These are phyloP conservation scores for Synchytrium microbalum DNA, from an alignment of 371 early-diverging fungal genomes.

Conservation along the genomic window DNA sequence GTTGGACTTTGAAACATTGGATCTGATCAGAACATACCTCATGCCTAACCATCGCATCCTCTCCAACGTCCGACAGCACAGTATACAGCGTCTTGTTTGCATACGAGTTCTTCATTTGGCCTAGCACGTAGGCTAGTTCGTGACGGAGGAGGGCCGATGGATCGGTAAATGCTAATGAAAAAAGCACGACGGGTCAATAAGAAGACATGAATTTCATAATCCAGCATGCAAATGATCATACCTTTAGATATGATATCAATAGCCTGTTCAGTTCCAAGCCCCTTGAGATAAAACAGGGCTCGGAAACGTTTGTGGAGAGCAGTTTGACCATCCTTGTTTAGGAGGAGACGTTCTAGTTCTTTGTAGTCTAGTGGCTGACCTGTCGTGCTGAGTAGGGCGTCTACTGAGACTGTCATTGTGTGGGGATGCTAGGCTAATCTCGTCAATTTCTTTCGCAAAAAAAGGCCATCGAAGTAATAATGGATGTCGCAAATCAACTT, in stretches of 20 bases:
- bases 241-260: constrained; percentile 80
- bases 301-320: constrained; percentile 68
- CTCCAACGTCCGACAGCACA: constrained; percentile 59
- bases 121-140: constrained; percentile 97
- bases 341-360: constrained; percentile 9
- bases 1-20: not conserved
- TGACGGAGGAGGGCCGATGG: constrained; percentile 95
- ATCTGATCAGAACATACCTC: constrained; percentile 70
- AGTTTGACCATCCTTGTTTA: not conserved
- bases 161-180: constrained; percentile 60
- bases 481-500: no score
- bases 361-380: constrained; percentile 8
- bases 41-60: constrained; percentile 98
- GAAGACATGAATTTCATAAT: not conserved
- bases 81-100: constrained; percentile 65
- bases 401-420: constrained; percentile 14
- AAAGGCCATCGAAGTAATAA: no score
- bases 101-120: constrained; percentile 89
- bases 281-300: constrained; percentile 92
- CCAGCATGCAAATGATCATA: constrained; percentile 19
- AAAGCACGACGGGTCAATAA: not conserved
- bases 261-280: constrained; percentile 59
- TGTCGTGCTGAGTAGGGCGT: constrained; percentile 3
- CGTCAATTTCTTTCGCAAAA: no score
- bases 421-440: not conserved